Evolutionary conservation across 1,139 yeast species (phyloP).

Genomic region (Hemisphaericaspora xylofermentans): DNA sequence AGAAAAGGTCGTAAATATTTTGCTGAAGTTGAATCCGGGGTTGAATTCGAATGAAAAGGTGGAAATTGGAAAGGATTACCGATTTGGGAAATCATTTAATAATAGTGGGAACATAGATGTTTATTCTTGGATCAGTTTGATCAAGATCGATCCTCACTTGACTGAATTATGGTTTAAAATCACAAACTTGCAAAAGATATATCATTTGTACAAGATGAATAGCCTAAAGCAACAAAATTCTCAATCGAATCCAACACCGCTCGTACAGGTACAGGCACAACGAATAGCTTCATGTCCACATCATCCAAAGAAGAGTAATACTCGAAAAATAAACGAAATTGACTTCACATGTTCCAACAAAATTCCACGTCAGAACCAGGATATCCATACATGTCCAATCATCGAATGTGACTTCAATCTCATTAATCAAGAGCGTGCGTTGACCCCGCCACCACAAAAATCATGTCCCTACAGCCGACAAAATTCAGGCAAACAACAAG

Average conservation of each 20-base stretch:
- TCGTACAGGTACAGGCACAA: no score
- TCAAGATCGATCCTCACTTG: conserved; percentile 43
- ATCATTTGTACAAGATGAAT: conserved; percentile 38
- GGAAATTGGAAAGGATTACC: conserved; percentile 21
- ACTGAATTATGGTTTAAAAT: conserved; percentile 44
- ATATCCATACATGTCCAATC: conserved; percentile 37
- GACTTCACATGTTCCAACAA: conserved; percentile 33
- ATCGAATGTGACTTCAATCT: conserved; percentile 42
- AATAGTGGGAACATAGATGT: conserved; percentile 7
- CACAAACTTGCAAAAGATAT: conserved; percentile 41
- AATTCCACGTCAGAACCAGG: no score
- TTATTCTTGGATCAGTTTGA: conserved; percentile 42
- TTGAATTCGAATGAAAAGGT: conserved; percentile 17
- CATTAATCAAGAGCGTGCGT: conserved; percentile 26
- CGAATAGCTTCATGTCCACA: conserved; percentile 5
- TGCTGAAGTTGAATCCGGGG: conserved; percentile 19
- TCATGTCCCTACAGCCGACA: conserved; percentile 1
- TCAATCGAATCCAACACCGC: conserved; percentile 2
- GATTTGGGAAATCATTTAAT: conserved; percentile 7
- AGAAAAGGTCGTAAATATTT: conserved; percentile 11
- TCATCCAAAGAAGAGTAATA: conserved; percentile 6
- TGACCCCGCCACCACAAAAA: conserved; percentile 13
- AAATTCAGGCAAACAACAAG: no score
- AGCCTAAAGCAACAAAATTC: conserved; percentile 8
- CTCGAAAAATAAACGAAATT: conserved; percentile 19